Base-by-base conservation (phyloP, 306 rosid species). In the Boehmeria nivea region DNA sequence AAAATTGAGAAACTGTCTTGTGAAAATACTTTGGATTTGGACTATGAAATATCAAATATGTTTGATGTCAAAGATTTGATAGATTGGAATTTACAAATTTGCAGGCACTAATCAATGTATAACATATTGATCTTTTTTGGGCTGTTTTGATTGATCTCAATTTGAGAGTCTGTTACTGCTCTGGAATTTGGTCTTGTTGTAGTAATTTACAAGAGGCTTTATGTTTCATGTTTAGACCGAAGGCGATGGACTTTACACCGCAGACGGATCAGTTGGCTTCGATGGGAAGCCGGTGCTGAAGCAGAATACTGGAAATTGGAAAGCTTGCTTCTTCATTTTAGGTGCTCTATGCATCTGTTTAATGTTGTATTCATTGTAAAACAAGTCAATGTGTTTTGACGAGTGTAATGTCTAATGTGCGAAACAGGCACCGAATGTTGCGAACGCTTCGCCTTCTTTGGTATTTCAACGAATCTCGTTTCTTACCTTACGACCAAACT, bases 271-370 rank as follows among this genome's bases (percentile, higher is more conserved):
- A 10, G 76, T 77, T 38, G 78, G 76, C 74, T 12, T 61, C 38
- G 52, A 68, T 6, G 83, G 87, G 49, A 65, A 61, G 20, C 81
- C 70, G 40, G 79, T 68, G 57, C 46, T 67, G n/a, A 81, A 74
- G 72, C 55, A 37, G 27, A 72, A 69, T 53, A 78, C 79, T 28
- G 84, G 87, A 43, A 81, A 65, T 16, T 78, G 81, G 87, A 81
- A 49, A 74, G 81, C 87, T 3, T 77, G 84, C 60, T 76, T 77
- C 43, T 81, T 68, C 72, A 77, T 78, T 72, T 59, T 81, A 50
- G 83, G 84, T 81, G 45, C 37, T 31, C 10, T n/a, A n/a, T n/a
- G n/a, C n/a, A 25, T 26, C 27, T 6, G n/a, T 48, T 21, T 48
- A 20, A 2, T 3, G 8, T 12, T 12, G 20, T 22, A 13, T 39